Evolutionary conservation across 1,139 yeast genomes (phyloP).

Genomic region (Diutina pseudorugosa): DNA sequence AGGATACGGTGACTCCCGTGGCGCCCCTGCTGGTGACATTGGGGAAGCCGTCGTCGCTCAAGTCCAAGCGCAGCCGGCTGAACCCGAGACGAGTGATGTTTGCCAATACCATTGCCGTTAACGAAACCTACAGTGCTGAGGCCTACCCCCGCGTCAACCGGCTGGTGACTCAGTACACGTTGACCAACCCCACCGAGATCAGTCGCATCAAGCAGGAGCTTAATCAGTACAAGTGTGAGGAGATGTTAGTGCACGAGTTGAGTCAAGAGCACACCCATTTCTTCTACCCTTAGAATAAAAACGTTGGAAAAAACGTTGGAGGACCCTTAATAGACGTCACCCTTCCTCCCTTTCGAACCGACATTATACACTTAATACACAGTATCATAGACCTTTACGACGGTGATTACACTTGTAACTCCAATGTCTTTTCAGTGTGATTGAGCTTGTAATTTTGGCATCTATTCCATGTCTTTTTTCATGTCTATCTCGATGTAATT

Average conservation of each 20-base stretch:
- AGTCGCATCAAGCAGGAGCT: constrained; percentile 37
- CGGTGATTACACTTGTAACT: too few relatives aligned
- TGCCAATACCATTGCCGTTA: constrained; percentile 29
- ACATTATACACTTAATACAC: background rate
- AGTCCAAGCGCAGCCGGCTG: background rate
- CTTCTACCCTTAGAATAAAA: constrained; percentile 19
- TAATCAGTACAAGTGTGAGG: constrained; percentile 38
- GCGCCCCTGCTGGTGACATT: too few relatives aligned
- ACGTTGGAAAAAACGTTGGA: background rate
- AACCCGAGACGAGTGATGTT: constrained; percentile 20
- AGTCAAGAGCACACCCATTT: constrained; percentile 42
- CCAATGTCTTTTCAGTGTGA: too few relatives aligned
- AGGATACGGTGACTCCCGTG: constrained; percentile 9
- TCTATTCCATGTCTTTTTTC: too few relatives aligned
- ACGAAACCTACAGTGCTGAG: constrained; percentile 37
- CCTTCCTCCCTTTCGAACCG: background rate
- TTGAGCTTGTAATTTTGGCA: too few relatives aligned
- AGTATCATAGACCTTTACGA: too few relatives aligned
- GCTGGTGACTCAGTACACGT: constrained; percentile 37
- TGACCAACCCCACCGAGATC: constrained; percentile 34
- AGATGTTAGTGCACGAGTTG: constrained; percentile 43
- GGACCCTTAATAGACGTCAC: background rate
- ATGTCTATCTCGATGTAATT: too few relatives aligned
- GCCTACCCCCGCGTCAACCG: constrained; percentile 41
- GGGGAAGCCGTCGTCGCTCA: background rate